Base-by-base conservation (phyloP, 148 eudicot genomes). In the Silene conica region DNA sequence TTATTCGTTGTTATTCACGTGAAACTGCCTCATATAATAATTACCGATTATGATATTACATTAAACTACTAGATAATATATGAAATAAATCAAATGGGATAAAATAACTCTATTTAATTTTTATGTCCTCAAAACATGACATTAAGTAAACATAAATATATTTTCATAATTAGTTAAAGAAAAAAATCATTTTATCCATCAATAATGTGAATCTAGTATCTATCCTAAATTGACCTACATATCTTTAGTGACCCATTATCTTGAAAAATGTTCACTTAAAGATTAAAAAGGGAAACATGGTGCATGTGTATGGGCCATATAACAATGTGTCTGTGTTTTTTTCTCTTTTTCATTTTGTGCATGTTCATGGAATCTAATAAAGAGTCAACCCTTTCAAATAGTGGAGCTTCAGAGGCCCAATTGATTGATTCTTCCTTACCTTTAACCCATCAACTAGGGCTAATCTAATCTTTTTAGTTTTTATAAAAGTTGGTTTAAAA, bases 261-360 rank as follows among this genome's bases (percentile, higher is more conserved):
- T 50, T 11, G 55, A 22, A 11, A 11, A 34, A 72, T 59, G 74
- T 21, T 20, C 20, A 72, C 28, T 31, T 21, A 9, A 41, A 6
- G 58, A 72, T 19, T 34, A 43, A 4, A 41, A 3, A 72, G n/a
- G 34, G 52, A 4, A 72, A 72, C 66, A 72, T 72, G 74, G 64
- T 58, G 55, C 74, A 56, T 72, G 74, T 55, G 65, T 19, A 72
- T 38, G 74, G 74, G 64, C 43, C 74, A 72, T 59, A n/a, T 41
- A 38, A 72, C 66, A 72, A 52, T 1, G 52, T 72, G 55, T 57
- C 41, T 1, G 52, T 72, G 55, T 57, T 72, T 72, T 38, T n/a
- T 69, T 54, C 74, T 38, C 54, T 58, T 38, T n/a, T 69, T 54
- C 74, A 20, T 31, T 58, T 72, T 57, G 23, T 56, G 46, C 14